phyloP scores from a whole-genome alignment of 306 rosid species.

The Quercus bicolor region DNA sequence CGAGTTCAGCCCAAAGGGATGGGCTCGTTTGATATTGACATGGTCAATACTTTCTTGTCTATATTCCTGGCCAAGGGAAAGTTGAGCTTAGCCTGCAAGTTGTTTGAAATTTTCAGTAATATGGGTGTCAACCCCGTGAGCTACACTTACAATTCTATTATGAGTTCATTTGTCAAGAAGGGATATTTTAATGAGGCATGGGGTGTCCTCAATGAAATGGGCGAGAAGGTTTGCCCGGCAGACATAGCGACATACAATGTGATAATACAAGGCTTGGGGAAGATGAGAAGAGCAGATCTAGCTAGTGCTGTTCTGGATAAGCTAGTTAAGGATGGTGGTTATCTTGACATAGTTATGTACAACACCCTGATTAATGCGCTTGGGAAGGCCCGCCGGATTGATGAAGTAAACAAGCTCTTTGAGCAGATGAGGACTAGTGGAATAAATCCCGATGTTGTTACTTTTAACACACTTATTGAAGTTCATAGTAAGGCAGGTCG shows the following conservation, averaged over 20 bases:
- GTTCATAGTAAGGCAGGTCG: slow-evolving; percentile 86
- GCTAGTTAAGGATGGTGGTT: slow-evolving; percentile 80
- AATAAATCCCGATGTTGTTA: slow-evolving; percentile 84
- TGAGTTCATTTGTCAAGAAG: slow-evolving; percentile 91
- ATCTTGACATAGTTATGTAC: slow-evolving; percentile 88
- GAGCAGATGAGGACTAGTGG: slow-evolving; percentile 79
- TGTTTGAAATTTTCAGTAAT: slow-evolving; percentile 82
- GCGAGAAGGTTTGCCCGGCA: slow-evolving; percentile 66
- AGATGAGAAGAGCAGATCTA: slow-evolving; percentile 92
- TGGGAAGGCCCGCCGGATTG: slow-evolving; percentile 78
- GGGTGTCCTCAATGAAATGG: slow-evolving; percentile 71
- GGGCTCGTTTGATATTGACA: slow-evolving; percentile 63
- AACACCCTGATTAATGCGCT: slow-evolving; percentile 83
- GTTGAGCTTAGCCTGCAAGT: slow-evolving; percentile 75
- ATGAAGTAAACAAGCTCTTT: slow-evolving; percentile 68
- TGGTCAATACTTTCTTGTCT: slow-evolving; percentile 86
- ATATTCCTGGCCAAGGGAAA: slow-evolving; percentile 87
- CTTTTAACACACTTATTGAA: slow-evolving; percentile 84
- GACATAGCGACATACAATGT: slow-evolving; percentile 89
- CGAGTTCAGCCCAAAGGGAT: slow-evolving; percentile 58
- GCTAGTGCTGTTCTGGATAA: slow-evolving; percentile 80
- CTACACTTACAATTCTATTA: slow-evolving; percentile 76
- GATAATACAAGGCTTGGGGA: slow-evolving; percentile 88
- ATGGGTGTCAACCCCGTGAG: slow-evolving; percentile 66
- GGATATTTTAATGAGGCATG: slow-evolving; percentile 80